Evolutionary conservation across 495 filamentous ascomycete species (phyloP).

Genomic region (Penicillium subrubescens): DNA sequence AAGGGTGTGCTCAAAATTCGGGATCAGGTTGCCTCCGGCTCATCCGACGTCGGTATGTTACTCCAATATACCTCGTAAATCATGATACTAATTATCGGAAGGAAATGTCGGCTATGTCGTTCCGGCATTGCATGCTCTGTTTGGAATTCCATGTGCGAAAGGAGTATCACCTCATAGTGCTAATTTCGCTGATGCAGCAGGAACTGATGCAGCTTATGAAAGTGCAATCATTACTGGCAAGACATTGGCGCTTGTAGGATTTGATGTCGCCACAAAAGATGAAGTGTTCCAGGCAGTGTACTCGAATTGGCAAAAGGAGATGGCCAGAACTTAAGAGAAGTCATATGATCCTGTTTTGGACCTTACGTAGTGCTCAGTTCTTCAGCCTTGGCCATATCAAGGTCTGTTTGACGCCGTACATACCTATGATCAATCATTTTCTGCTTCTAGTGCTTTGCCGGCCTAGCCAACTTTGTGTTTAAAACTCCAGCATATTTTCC

Average conservation of each 20-base stretch:
- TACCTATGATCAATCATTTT: constrained; percentile 2
- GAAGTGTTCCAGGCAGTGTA: constrained; percentile 1
- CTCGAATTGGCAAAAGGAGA: background rate
- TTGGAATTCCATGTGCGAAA: constrained; percentile 2
- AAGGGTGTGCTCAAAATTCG: constrained; percentile 1
- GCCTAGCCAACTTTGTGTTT: background rate
- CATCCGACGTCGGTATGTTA: constrained; percentile 1
- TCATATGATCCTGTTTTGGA: background rate
- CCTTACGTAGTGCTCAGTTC: background rate
- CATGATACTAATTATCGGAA: background rate
- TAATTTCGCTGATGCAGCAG: background rate
- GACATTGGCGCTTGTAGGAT: background rate
- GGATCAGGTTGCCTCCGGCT: background rate
- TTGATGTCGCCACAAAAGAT: constrained; percentile 1
- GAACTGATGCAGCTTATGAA: constrained; percentile 2
- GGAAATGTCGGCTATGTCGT: constrained; percentile 1
- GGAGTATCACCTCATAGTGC: constrained; percentile 1
- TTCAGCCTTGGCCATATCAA: background rate
- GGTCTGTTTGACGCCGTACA: constrained; percentile 1
- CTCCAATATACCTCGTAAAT: constrained; percentile 1
- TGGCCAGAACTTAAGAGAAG: constrained; percentile 1
- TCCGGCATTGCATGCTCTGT: constrained; percentile 1
- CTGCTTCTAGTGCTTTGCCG: background rate
- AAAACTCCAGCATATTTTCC: background rate
- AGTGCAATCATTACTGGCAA: constrained; percentile 2